These are phyloP conservation scores for Flaveria bidentis DNA, from an alignment of 129 eudicot genomes.

Conservation along the genomic window DNA sequence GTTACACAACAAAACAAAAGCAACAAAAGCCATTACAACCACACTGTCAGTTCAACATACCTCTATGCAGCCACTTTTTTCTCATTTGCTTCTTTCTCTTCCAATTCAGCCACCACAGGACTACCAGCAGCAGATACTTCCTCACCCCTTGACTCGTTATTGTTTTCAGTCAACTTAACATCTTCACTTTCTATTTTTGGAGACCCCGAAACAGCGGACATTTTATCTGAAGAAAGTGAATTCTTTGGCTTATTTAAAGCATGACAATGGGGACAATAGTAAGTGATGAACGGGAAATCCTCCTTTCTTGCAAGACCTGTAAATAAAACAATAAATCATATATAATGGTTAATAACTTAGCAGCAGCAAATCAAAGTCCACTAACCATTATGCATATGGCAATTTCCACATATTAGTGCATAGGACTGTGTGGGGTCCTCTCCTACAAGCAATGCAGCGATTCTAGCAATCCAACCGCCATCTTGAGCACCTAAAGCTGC, in stretches of 20 bases:
- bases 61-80: slow-evolving; percentile 28
- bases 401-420: slow-evolving; percentile 94
- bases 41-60: neutral
- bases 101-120: slow-evolving; percentile 43
- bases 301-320: slow-evolving; percentile 96
- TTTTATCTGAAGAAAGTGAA: slow-evolving; percentile 31
- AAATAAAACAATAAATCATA: neutral
- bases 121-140: slow-evolving; percentile 34
- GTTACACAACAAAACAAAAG: slow-evolving; percentile 39
- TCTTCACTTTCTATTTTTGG: slow-evolving; percentile 27
- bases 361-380: neutral
- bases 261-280: slow-evolving; percentile 93
- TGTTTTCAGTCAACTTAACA: slow-evolving; percentile 32
- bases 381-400: slow-evolving; percentile 98
- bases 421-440: slow-evolving; percentile 96
- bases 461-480: slow-evolving; percentile 91
- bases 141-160: slow-evolving; percentile 26
- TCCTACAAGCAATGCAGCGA: slow-evolving; percentile 97
- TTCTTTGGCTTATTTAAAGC: slow-evolving; percentile 76
- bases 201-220: slow-evolving; percentile 35
- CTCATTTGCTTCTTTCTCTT: slow-evolving; percentile 40
- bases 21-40: slow-evolving; percentile 30
- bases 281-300: slow-evolving; percentile 78
- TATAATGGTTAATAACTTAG: neutral
- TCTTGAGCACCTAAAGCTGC: slow-evolving; percentile 51